A percentile compares a stretch with the other conserved stretches of the same genome.
Evolutionary conservation across 768 basidiomycete species (phyloP).

Genomic region (Collybia mongolica): DNA sequence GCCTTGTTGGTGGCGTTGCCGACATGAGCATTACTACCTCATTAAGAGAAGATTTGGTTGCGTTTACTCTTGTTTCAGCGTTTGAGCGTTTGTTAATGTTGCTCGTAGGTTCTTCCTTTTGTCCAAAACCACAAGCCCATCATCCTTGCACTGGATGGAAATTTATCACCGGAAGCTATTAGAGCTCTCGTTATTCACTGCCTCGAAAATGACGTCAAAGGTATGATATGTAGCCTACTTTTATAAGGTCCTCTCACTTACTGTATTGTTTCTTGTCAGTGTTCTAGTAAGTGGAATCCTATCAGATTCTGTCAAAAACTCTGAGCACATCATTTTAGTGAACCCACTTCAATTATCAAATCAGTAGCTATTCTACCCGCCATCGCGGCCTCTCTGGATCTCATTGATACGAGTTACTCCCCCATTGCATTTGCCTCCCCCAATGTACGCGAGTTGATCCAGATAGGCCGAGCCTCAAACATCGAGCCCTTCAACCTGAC

Average conservation of each 20-base stretch:
- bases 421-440: conserved; percentile 79
- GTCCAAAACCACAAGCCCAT: conserved; percentile 48
- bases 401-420: conserved; percentile 20
- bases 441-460: conserved; percentile 75
- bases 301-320: not conserved
- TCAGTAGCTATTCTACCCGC: conserved; percentile 69
- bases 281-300: conserved; percentile 60
- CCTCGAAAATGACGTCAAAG: conserved; percentile 40
- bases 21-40: conserved; percentile 78
- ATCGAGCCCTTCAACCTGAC: conserved; percentile 47
- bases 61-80: conserved; percentile 4
- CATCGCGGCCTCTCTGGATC: conserved; percentile 36
- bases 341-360: conserved; percentile 92
- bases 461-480: conserved; percentile 52
- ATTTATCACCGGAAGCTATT: conserved; percentile 58
- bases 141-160: conserved; percentile 76
- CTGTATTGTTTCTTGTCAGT: conserved; percentile 36
- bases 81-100: not conserved
- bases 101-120: conserved; percentile 48
- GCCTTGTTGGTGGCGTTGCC: conserved; percentile 82
- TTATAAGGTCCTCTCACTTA: not conserved
- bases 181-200: conserved; percentile 52
- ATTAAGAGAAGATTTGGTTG: conserved; percentile 47
- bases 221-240: conserved; percentile 40
- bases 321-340: conserved; percentile 43